Base-by-base conservation (phyloP, 192 early-diverging fungal species). In the Diversispora epigaea region DNA sequence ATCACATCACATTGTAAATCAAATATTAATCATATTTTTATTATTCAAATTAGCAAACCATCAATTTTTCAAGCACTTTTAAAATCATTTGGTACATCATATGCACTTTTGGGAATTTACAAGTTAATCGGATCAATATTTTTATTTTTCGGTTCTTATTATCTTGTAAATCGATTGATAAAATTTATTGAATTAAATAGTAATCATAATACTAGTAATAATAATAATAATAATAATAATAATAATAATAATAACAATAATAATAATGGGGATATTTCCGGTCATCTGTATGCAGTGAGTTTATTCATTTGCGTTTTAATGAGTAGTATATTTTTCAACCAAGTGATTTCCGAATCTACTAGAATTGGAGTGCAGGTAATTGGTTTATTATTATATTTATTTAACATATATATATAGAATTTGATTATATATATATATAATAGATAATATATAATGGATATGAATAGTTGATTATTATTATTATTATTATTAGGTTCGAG, bases 101-200 rank as follows among this genome's bases (percentile, higher is more conserved):
- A 89, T 68, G 45, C 80, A 21, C 67, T 85, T 56, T 71, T 92
- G 0, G 87, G 85, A 6, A 73, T 91, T 44, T 92, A 88, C 82
- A 90, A 90, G 67, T 14, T 89, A 1, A 69, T 88, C 9, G 92
- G 89, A 87, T 84, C 81, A 40, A 54, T 79, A 12, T 91, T 91
- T 52, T 88, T 81, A 3, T 91, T 89, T 76, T 58, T 90, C 11
- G 85, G 89, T 12, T 54, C 81, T 4, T 92, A 85, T 72, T 85
- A 76, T 64, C 73, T 90, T 21, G 78, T 91, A 15, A 84, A 81
- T 54, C 78, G 66, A 22, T 66, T 89, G 4, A 77, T 92, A 10
- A 44, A 21, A 17, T 84, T 75, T 75, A 75, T 78, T 6, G 84
- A 87, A 68, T 25, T 9, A 11, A 64, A 50, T 15, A 44, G 15